phyloP scores from a whole-genome alignment of 2,329 filamentous ascomycete species.

The Cladorrhinum sp. region DNA sequence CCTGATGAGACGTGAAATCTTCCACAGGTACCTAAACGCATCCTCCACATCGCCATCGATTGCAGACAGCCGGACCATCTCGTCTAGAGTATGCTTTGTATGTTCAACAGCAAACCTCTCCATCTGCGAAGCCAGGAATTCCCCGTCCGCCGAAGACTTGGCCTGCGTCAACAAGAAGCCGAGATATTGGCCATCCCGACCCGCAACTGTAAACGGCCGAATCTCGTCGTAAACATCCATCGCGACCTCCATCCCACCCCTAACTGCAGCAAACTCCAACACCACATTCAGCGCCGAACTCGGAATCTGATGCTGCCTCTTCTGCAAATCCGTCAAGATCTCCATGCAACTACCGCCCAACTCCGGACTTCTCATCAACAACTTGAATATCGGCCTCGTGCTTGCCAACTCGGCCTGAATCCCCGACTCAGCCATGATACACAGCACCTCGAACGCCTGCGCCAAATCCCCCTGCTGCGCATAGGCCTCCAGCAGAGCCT shows the following conservation, averaged over 20 bases:
- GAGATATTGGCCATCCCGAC: constrained; percentile 38
- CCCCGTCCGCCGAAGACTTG: constrained; percentile 29
- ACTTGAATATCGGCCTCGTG: constrained; percentile 60
- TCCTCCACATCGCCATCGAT: constrained; percentile 34
- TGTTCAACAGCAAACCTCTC: constrained; percentile 34
- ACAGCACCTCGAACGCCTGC: constrained; percentile 66
- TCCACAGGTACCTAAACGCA: constrained; percentile 23
- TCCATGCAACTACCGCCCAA: constrained; percentile 52
- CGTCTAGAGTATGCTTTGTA: constrained; percentile 31
- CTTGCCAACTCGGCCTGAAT: constrained; percentile 54
- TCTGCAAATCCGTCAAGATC: constrained; percentile 53
- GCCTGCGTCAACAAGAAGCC: constrained; percentile 34
- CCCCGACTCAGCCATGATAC: constrained; percentile 68
- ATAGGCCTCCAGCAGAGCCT: constrained; percentile 72
- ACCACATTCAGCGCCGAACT: constrained; percentile 41
- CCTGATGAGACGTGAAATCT: constrained; percentile 28
- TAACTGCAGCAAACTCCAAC: constrained; percentile 35
- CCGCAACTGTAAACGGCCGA: constrained; percentile 34
- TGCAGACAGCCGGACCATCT: constrained; percentile 34
- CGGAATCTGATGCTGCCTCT: constrained; percentile 34
- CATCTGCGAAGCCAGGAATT: constrained; percentile 39
- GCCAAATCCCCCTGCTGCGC: constrained; percentile 55
- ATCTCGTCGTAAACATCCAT: constrained; percentile 39
- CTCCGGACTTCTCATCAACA: constrained; percentile 47
- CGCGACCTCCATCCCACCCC: constrained; percentile 20